Percentiles rank a stretch among this genome's conserved stretches.
Conservation (phyloP, 768 basidiomycete species). For the Auriscalpium microsporum region DNA sequence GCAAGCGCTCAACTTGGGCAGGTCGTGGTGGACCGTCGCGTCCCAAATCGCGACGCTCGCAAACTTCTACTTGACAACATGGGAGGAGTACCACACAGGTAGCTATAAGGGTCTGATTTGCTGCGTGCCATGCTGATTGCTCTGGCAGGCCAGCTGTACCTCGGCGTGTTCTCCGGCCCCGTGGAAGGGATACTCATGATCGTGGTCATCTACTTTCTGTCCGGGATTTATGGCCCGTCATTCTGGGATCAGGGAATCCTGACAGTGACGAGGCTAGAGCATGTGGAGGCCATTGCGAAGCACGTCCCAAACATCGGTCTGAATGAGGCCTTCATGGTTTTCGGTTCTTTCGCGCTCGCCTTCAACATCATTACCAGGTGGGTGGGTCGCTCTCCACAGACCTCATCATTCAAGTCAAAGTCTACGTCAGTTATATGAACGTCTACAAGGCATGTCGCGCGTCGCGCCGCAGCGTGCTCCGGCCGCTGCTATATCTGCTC, state of each 20-base stretch:
- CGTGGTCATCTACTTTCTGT: slow-evolving; percentile 62
- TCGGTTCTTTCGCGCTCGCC: slow-evolving; percentile 57
- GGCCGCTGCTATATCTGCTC: slow-evolving; percentile 65
- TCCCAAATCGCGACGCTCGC: slow-evolving; percentile 64
- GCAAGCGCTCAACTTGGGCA: slow-evolving; percentile 82
- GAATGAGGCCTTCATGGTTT: slow-evolving; percentile 84
- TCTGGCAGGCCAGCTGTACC: slow-evolving; percentile 67
- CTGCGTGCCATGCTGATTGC: background rate
- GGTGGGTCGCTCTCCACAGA: too few relatives aligned
- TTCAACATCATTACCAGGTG: slow-evolving; percentile 78
- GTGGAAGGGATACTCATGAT: slow-evolving; percentile 95
- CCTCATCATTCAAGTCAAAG: too few relatives aligned
- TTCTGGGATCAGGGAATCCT: slow-evolving; percentile 76
- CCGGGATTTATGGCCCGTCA: slow-evolving; percentile 69
- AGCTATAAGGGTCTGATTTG: slow-evolving; percentile 2
- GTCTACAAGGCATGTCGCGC: slow-evolving; percentile 55
- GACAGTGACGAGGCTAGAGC: slow-evolving; percentile 46
- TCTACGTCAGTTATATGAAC: slow-evolving; percentile 58
- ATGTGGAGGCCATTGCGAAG: slow-evolving; percentile 37
- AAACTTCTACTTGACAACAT: slow-evolving; percentile 69
- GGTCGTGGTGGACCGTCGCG: slow-evolving; percentile 96
- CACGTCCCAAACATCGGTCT: slow-evolving; percentile 60
- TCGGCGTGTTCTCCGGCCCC: slow-evolving; percentile 90
- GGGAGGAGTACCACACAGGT: slow-evolving; percentile 88
- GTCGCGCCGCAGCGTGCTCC: slow-evolving; percentile 31